Percentiles rank a stretch among this genome's conserved stretches.
phyloP scores from a whole-genome alignment of 2,329 filamentous ascomycete genomes.

The Colletotrichum musae region DNA sequence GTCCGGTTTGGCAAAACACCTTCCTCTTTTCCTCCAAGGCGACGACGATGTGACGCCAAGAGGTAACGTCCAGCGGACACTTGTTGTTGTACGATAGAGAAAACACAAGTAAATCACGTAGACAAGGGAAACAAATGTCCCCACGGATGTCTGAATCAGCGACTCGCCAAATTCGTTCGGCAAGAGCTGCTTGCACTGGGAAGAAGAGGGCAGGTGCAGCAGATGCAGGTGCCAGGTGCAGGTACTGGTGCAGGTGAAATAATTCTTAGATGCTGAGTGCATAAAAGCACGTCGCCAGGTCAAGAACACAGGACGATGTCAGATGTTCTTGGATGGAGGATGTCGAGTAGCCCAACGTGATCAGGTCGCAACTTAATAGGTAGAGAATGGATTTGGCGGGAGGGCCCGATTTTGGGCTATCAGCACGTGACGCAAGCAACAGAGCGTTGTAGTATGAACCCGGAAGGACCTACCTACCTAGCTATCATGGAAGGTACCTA shows the following conservation, averaged over 20 bases:
- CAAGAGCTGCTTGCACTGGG: slow-evolving; percentile 32
- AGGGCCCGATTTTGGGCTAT: neutral
- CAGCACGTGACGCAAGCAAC: slow-evolving; percentile 33
- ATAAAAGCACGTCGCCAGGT: slow-evolving; percentile 11
- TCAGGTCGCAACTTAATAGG: slow-evolving; percentile 31
- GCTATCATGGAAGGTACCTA: too few relatives aligned
- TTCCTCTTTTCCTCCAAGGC: slow-evolving; percentile 6
- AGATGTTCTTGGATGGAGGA: slow-evolving; percentile 4
- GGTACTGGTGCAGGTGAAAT: neutral
- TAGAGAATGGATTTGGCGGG: neutral
- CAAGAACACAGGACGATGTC: slow-evolving; percentile 4
- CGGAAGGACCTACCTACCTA: too few relatives aligned
- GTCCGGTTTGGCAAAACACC: slow-evolving; percentile 14
- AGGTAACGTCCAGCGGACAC: slow-evolving; percentile 16
- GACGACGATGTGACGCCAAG: slow-evolving; percentile 27
- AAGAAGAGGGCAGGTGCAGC: slow-evolving; percentile 15
- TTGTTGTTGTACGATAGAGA: slow-evolving; percentile 18
- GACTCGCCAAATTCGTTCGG: slow-evolving; percentile 28
- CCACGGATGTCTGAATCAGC: slow-evolving; percentile 27
- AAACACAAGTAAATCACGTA: slow-evolving; percentile 28
- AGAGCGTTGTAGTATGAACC: neutral
- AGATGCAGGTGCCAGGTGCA: slow-evolving; percentile 20
- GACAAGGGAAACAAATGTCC: slow-evolving; percentile 32
- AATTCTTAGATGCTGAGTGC: too few relatives aligned
- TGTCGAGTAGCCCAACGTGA: slow-evolving; percentile 26